Evolutionary conservation across 139 green algal genomes (phyloP).

Genomic region (Coelastrella sp.): DNA sequence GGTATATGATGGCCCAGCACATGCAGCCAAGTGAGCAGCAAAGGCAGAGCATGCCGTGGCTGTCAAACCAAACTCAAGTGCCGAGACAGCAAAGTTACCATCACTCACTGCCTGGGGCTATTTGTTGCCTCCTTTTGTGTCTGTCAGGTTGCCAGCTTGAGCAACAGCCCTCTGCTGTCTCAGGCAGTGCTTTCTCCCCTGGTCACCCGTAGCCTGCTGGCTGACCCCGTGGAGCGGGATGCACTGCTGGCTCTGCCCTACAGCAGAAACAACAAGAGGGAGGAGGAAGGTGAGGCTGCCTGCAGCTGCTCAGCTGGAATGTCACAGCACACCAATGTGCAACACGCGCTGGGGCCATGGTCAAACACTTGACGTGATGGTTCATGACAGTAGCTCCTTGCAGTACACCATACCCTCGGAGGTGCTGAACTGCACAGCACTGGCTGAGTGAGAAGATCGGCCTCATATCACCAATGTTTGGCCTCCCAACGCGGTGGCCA

Average conservation of each 20-base stretch:
- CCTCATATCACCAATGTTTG: too few relatives aligned
- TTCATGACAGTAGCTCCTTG: background rate
- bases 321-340: background rate
- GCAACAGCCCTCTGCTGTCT: slow-evolving; percentile 33
- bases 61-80: background rate
- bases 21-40: background rate
- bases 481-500: too few relatives aligned
- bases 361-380: background rate
- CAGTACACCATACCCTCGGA: background rate
- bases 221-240: slow-evolving; percentile 29
- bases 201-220: slow-evolving; percentile 32
- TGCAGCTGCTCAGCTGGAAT: background rate
- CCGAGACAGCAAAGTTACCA: background rate
- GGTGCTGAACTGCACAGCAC: too few relatives aligned
- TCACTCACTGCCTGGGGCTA: too few relatives aligned
- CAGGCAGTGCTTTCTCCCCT: slow-evolving; percentile 23
- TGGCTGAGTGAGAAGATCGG: too few relatives aligned
- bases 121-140: background rate
- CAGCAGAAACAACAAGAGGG: slow-evolving; percentile 8
- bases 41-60: background rate
- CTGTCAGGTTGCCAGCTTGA: slow-evolving; percentile 17
- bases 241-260: background rate
- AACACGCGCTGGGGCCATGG: background rate
- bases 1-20: too few relatives aligned
- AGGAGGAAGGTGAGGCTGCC: background rate